Base-by-base conservation (phyloP, 2,329 filamentous ascomycete species). In the Venturia asperata region DNA sequence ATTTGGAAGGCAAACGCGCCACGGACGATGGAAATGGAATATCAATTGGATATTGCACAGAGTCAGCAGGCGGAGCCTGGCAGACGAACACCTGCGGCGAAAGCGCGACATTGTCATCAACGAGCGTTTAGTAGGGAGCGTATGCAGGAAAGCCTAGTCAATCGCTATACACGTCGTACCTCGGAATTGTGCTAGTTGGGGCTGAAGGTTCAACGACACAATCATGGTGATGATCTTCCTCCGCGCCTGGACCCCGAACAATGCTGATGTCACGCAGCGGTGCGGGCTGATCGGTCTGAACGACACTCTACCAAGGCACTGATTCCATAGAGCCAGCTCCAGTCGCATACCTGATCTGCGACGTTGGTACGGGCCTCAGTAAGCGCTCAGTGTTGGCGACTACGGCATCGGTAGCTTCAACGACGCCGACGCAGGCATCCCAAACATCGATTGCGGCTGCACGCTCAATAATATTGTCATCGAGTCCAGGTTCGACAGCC, bases 61-160 rank as follows among this genome's bases (percentile, higher is more conserved):
- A 37, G 10, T 58, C 52, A 34, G 27, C 17, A 34, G 17, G 27
- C 13, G 17, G 52, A 37, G 27, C 52, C 52, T 37, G 52, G 52
- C 52, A 58, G 15, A n/a, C 52, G 19, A 58, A 37, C 30, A 58
- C 27, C 30, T 58, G 52, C 52, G 52, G 52, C 24, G 52, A 37
- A 58, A 58, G 27, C 15, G 52, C 52, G 19, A 34, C 30, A 39
- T 58, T 15, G 27, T 58, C 52, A 58, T 58, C 52, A 58, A 58
- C 27, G 30, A 37, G 52, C 30, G 52, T 30, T 10, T 27, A 58
- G 27, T 9, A 58, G 11, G 52, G 27, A 37, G 52, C 30, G 27
- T 37, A 27, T 58, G 52, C 52, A 34, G 52, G 15, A 37, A 37
- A 37, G 30, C 27, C 27, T 19, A 58, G 52, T 24, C 27, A 58